These are phyloP conservation scores for Fusarium neocosmosporiellum DNA, from an alignment of 2,329 filamentous ascomycete species.

Conservation along the genomic window DNA sequence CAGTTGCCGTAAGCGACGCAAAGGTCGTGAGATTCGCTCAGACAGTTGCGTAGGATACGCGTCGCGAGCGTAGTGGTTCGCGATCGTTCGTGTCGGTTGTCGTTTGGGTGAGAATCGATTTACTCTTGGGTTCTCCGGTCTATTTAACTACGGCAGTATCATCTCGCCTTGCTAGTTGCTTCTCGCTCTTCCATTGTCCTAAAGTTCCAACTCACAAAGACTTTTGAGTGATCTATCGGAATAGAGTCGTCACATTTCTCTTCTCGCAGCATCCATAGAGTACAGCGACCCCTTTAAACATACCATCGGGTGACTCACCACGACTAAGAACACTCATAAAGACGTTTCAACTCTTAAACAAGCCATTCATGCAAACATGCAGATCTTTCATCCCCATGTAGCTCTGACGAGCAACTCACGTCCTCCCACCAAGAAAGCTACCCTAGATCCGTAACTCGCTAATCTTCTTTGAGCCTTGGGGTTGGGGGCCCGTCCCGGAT, in stretches of 20 bases:
- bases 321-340: not conserved
- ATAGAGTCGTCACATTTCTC: not conserved
- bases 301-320: not conserved
- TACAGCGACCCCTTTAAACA: not conserved
- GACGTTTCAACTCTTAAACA: not conserved
- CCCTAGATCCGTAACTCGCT: conserved; percentile 13
- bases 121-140: not conserved
- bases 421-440: not conserved
- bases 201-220: not conserved
- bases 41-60: not conserved
- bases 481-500: conserved; percentile 13
- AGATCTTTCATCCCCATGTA: not conserved
- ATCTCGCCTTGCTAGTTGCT: not conserved
- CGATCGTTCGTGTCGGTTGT: not conserved
- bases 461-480: conserved; percentile 23
- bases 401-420: not conserved
- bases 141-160: not conserved
- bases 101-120: not conserved
- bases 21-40: not conserved
- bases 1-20: not conserved
- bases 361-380: not conserved
- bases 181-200: not conserved
- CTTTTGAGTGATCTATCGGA: not conserved
- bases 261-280: not conserved
- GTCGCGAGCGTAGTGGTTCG: too few relatives aligned